Conservation (phyloP, 768 basidiomycete species). For the Pleurotus giganteus region DNA sequence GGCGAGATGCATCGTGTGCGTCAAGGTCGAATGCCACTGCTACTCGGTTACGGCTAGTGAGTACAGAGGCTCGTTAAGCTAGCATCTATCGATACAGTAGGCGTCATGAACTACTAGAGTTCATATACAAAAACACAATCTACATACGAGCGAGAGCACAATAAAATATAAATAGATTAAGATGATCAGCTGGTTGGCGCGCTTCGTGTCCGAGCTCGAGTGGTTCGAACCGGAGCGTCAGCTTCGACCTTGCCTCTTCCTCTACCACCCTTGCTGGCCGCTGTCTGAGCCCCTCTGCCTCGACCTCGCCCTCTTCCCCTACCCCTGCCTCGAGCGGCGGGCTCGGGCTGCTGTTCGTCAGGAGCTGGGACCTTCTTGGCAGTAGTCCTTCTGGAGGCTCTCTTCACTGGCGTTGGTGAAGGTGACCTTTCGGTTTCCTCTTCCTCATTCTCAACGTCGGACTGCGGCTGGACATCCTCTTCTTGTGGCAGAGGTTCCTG, state of each 20-base stretch:
- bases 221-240: background rate
- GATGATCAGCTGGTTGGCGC: background rate
- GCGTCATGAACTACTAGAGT: no score
- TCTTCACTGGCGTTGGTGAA: background rate
- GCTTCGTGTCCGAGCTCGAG: background rate
- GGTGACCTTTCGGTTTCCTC: background rate
- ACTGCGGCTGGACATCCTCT: background rate
- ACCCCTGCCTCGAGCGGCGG: background rate
- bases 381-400: background rate
- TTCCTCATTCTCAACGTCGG: background rate
- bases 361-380: background rate
- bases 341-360: background rate
- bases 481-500: background rate
- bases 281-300: background rate
- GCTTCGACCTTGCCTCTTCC: background rate
- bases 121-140: background rate
- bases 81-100: background rate
- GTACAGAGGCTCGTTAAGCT: no score
- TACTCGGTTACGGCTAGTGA: no score
- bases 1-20: no score
- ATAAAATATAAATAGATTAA: background rate
- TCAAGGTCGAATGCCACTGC: no score
- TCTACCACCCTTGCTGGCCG: background rate
- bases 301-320: background rate
- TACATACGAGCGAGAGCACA: background rate